Base-by-base conservation (phyloP, 345 rosid species). In the Salix suchowensis region DNA sequence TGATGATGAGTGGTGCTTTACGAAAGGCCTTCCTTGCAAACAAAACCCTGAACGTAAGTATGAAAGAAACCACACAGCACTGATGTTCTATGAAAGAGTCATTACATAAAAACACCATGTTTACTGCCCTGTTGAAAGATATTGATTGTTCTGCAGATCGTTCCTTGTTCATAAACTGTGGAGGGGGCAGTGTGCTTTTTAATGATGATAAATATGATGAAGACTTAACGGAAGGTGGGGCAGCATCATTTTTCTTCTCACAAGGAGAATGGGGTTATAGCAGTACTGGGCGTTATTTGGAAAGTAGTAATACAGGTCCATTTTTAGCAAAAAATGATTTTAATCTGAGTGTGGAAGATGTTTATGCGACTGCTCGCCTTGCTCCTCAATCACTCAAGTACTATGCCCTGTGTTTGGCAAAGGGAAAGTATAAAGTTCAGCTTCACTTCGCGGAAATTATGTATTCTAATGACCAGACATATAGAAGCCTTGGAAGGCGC, bases 391-490 rank as follows among this genome's bases (percentile, higher is more conserved):
- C 98, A 9, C 89, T 95, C 73, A 95, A 79, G 82, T 93, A 93
- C 86, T 95, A 89, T 77, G 98, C 88, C 76, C 84, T 89, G 8
- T 95, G 97, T 64, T 64, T 95, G 94, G 74, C 26, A 37, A 9
- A 37, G 7, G 93, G 91, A 60, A 81, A 83, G 73, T 95, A 93
- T 71, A 89, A 82, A 52, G 90, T 95, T 23, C 74, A 76, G 58
- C 97, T 95, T 44, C 92, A 93, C 79, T 95, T 95, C 75, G 93
- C 98, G 24, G 98, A 95, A 83, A 91, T 95, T 44, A 90, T 88
- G 90, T 93, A 76, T 74, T 71, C 94, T 3, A 21, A 86, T 70
- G 88, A 87, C 46, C 67, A 80, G 80, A 81, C 82, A 16, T 95
- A 40, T 75, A 79, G 52, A 60, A 95, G 98, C 85, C 77, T 87